Conservation (phyloP, 2,329 filamentous ascomycete species). For the Ilyonectria robusta region DNA sequence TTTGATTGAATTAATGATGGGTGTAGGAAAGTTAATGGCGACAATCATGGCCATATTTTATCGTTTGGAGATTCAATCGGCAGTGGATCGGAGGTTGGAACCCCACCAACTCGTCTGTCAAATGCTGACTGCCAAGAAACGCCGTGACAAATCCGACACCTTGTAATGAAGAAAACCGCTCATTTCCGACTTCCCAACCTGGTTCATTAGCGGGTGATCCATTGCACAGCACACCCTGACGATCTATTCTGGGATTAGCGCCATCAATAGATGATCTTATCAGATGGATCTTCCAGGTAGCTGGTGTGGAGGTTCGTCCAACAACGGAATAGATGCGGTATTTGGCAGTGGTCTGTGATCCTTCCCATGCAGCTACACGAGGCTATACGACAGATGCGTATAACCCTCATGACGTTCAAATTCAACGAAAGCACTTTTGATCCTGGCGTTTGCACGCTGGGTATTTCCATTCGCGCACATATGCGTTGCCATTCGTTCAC, state of each 20-base stretch:
- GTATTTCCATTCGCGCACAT: no score
- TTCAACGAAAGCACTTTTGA: neutral
- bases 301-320: neutral
- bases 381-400: conserved; percentile 1
- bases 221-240: neutral
- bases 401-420: neutral
- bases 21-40: neutral
- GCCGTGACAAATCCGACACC: conserved; percentile 5
- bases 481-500: no score
- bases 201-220: conserved; percentile 1
- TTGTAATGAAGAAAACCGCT: conserved; percentile 4
- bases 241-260: neutral
- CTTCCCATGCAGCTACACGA: neutral
- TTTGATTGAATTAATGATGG: neutral
- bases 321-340: neutral
- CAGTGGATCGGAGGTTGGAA: conserved; percentile 4
- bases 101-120: conserved; percentile 1
- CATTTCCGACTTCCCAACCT: conserved; percentile 3
- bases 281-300: conserved; percentile 27
- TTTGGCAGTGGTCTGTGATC: conserved; percentile 4
- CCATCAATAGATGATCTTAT: conserved; percentile 36
- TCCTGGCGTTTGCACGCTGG: no score
- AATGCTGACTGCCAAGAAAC: conserved; percentile 5
- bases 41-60: neutral
- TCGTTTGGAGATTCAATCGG: neutral